Evolutionary conservation across 495 filamentous ascomycete species (phyloP).

Genomic region (Aspergillus carlsbadensis): DNA sequence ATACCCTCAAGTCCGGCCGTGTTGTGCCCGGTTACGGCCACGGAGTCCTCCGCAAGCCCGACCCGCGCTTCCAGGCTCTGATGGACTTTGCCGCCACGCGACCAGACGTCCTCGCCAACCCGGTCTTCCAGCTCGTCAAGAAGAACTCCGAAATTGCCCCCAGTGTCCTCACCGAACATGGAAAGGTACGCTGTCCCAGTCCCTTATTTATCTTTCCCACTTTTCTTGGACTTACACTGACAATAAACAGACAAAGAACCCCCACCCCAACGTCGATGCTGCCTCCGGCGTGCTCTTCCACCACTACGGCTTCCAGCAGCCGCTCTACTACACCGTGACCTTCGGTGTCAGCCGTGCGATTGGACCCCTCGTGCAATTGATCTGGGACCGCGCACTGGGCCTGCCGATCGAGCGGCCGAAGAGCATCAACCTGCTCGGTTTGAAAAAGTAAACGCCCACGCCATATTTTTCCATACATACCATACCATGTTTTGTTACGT

Average conservation of each 20-base stretch:
- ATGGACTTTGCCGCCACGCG: conserved; percentile 91
- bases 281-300: conserved; percentile 92
- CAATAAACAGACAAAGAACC: conserved; percentile 79
- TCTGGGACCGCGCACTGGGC: conserved; percentile 94
- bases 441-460: conserved; percentile 49
- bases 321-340: conserved; percentile 95
- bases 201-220: neutral
- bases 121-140: conserved; percentile 90
- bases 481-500: neutral
- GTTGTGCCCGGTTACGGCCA: conserved; percentile 98
- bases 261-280: conserved; percentile 93
- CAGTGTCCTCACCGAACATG: conserved; percentile 83
- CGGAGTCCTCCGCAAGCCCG: conserved; percentile 94
- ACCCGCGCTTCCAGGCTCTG: conserved; percentile 91
- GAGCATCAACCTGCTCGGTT: conserved; percentile 86
- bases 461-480: neutral
- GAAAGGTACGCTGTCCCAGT: conserved; percentile 56
- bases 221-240: neutral
- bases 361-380: conserved; percentile 87
- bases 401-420: conserved; percentile 98
- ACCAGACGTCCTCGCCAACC: conserved; percentile 80
- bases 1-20: conserved; percentile 86
- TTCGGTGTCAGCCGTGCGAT: conserved; percentile 92
- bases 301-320: conserved; percentile 95
- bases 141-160: conserved; percentile 81